Percentiles rank a stretch among this genome's conserved stretches.
phyloP scores from a whole-genome alignment of 495 filamentous ascomycete genomes.

The Lophiostoma macrostomum region DNA sequence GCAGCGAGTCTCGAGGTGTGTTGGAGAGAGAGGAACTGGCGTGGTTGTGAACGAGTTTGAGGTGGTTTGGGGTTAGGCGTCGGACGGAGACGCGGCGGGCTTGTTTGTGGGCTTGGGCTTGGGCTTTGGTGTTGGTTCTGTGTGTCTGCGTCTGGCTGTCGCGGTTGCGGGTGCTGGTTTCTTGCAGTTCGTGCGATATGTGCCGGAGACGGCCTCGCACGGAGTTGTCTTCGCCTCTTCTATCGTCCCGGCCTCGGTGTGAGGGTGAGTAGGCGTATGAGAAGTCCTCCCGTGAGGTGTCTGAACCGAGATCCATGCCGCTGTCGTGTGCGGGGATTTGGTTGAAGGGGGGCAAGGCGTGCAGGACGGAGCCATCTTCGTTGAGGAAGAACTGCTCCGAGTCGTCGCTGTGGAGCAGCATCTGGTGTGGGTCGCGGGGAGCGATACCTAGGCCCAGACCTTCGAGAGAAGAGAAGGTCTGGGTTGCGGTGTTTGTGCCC shows the following conservation, averaged over 20 bases:
- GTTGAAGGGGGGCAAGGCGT: slow-evolving; percentile 7
- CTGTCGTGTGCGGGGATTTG: slow-evolving; percentile 1
- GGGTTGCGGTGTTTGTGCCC: no score
- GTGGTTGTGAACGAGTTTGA: slow-evolving; percentile 10
- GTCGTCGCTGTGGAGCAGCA: not conserved
- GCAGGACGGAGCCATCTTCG: not conserved
- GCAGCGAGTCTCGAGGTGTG: not conserved
- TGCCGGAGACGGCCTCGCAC: not conserved
- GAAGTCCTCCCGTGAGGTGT: no score
- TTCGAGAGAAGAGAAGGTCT: no score
- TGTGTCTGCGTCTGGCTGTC: no score
- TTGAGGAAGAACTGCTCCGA: no score
- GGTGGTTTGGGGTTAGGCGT: no score
- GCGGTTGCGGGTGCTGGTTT: no score
- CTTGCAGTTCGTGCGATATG: not conserved
- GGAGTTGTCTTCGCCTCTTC: not conserved
- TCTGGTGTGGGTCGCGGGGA: no score
- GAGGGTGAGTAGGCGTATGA: no score
- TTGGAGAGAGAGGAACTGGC: not conserved
- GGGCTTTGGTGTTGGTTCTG: no score
- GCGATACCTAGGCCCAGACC: no score
- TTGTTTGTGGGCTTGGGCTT: not conserved
- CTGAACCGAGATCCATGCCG: no score
- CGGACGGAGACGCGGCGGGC: not conserved
- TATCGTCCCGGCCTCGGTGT: not conserved